Conservation (phyloP, 2,329 filamentous ascomycete species). For the Neodidymelliopsis sp. region DNA sequence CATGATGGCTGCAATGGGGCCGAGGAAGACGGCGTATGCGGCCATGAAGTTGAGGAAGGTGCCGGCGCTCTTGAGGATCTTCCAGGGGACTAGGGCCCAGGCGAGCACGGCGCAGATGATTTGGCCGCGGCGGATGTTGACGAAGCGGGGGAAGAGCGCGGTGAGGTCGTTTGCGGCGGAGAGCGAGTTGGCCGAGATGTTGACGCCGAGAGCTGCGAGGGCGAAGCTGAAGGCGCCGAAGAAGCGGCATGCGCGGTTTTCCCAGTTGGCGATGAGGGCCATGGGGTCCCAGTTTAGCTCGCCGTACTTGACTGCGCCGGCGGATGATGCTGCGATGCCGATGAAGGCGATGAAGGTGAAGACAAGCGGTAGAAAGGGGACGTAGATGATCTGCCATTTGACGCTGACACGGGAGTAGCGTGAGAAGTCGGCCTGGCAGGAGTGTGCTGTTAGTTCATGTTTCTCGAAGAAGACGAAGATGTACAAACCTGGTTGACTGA, state of each 20-base stretch:
- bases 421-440: constrained; percentile 63
- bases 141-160: constrained; percentile 59
- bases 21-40: constrained; percentile 71
- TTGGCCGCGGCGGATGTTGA: constrained; percentile 61
- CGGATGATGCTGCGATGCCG: constrained; percentile 66
- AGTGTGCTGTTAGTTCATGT: constrained; percentile 25
- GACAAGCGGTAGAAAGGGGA: constrained; percentile 60
- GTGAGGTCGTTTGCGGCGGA: constrained; percentile 63
- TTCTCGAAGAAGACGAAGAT: background rate
- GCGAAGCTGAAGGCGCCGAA: constrained; percentile 55
- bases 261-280: constrained; percentile 49
- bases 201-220: constrained; percentile 61
- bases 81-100: constrained; percentile 57
- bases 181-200: constrained; percentile 62
- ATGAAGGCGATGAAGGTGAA: constrained; percentile 63
- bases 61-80: constrained; percentile 53
- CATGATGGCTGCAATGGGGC: constrained; percentile 69
- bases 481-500: constrained; percentile 57
- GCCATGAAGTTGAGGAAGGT: constrained; percentile 67
- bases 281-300: constrained; percentile 54
- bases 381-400: constrained; percentile 60
- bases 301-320: constrained; percentile 61
- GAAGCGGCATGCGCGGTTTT: constrained; percentile 50
- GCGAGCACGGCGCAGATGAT: constrained; percentile 54
- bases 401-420: constrained; percentile 58